Evolutionary conservation across 805 yeast species (phyloP).

Genomic region (Saccharomycopsis sp.): DNA sequence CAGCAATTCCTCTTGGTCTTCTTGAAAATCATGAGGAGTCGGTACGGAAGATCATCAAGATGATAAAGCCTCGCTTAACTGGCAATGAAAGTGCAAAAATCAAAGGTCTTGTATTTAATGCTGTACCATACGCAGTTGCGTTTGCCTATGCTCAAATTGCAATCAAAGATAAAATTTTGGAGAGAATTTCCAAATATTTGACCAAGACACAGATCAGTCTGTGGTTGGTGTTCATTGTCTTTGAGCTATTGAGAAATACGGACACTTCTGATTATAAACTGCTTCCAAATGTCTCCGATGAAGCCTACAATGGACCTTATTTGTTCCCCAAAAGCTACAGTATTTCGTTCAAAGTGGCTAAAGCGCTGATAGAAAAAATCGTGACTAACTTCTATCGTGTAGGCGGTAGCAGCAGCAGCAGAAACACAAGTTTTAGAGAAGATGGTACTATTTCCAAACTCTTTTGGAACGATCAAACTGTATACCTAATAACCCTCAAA

Average conservation of each 20-base stretch:
- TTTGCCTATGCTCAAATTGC: conserved; percentile 38
- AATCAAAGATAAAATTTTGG: conserved; percentile 29
- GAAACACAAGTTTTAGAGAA: neutral
- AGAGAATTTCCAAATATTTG: conserved; percentile 13
- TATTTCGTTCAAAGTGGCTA: neutral
- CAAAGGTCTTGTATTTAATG: conserved; percentile 27
- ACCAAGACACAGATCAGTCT: conserved; percentile 25
- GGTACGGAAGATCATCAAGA: neutral
- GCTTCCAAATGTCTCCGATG: conserved; percentile 16
- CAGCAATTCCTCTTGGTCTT: conserved; percentile 32
- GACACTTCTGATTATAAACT: conserved; percentile 33
- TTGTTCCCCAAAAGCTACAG: neutral
- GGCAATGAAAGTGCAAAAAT: neutral
- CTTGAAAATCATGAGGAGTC: neutral
- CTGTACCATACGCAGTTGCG: conserved; percentile 37
- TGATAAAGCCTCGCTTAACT: neutral
- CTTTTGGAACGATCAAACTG: conserved; percentile 9
- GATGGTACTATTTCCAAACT: neutral
- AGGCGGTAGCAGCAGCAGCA: neutral
- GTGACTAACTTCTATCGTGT: neutral
- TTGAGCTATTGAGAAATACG: conserved; percentile 33
- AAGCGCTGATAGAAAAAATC: neutral
- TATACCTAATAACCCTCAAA: conserved; percentile 1
- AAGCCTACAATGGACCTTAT: neutral
- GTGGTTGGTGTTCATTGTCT: conserved; percentile 28